Evolutionary conservation across 2,329 filamentous ascomycete genomes (phyloP).

Genomic region (Dichotomopilus funicola): DNA sequence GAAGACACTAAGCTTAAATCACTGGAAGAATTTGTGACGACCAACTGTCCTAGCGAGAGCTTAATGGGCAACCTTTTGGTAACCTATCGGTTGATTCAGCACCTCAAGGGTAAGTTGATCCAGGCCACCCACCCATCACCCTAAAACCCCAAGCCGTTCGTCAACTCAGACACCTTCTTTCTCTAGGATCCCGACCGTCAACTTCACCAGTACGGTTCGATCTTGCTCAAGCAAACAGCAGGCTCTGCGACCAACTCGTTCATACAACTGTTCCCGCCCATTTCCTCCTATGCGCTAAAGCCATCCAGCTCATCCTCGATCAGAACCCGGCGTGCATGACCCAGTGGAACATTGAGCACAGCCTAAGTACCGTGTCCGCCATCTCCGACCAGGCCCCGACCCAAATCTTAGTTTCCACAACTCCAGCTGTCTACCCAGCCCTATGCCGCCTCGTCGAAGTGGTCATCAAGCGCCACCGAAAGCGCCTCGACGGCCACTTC

Average conservation of each 20-base stretch:
- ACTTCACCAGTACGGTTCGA: conserved; percentile 26
- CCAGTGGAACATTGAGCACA: conserved; percentile 53
- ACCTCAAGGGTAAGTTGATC: conserved; percentile 32
- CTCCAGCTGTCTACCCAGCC: conserved; percentile 37
- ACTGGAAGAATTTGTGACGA: conserved; percentile 32
- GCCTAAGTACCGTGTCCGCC: conserved; percentile 39
- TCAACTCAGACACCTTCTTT: not conserved
- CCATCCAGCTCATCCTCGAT: conserved; percentile 43
- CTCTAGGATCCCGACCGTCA: conserved; percentile 9
- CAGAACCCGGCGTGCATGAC: conserved; percentile 44
- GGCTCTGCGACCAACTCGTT: conserved; percentile 31
- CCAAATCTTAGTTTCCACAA: conserved; percentile 24
- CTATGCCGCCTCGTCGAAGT: conserved; percentile 49
- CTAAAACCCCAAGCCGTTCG: not conserved
- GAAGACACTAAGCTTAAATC: conserved; percentile 32
- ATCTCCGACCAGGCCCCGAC: conserved; percentile 28
- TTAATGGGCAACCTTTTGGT: conserved; percentile 39
- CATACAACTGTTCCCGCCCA: conserved; percentile 27
- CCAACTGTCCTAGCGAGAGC: conserved; percentile 27
- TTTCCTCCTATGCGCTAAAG: conserved; percentile 35
- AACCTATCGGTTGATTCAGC: conserved; percentile 36
- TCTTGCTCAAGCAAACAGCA: conserved; percentile 37
- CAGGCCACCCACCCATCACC: too few species aligned
- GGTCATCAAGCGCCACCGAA: conserved; percentile 53
- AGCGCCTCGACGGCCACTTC: conserved; percentile 56